Conservation (phyloP, 2,329 filamentous ascomycete genomes). For the Phialophora chinensis region DNA sequence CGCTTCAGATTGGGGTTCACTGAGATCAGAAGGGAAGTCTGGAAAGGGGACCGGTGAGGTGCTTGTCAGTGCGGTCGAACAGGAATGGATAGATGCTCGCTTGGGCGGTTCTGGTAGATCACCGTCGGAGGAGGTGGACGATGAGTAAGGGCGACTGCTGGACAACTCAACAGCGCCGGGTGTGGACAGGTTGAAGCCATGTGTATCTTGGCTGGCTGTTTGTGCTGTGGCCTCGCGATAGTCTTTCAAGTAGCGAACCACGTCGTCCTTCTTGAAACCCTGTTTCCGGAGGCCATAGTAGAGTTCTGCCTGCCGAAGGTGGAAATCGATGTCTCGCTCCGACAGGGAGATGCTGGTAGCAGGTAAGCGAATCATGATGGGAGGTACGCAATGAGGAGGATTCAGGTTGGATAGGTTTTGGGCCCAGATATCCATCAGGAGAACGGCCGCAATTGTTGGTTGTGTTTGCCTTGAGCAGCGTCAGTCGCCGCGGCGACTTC, state of each 20-base stretch:
- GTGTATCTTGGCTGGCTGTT: background rate
- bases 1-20: background rate
- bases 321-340: constrained; percentile 44
- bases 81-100: background rate
- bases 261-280: constrained; percentile 38
- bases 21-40: constrained; percentile 2
- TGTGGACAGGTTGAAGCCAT: constrained; percentile 3
- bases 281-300: constrained; percentile 37
- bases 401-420: constrained; percentile 7
- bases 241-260: constrained; percentile 36
- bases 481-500: constrained; percentile 9
- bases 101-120: background rate
- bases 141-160: constrained; percentile 3
- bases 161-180: constrained; percentile 32
- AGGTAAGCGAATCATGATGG: constrained; percentile 44
- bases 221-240: constrained; percentile 22
- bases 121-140: background rate
- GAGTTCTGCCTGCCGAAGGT: constrained; percentile 41
- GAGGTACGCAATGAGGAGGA: background rate
- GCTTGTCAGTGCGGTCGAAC: background rate
- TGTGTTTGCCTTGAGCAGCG: background rate
- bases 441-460: background rate
- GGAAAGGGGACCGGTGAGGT: constrained; percentile 1
- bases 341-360: constrained; percentile 45
- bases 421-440: background rate